Percentiles rank a stretch among this genome's conserved stretches.
Evolutionary conservation across 2,329 filamentous ascomycete genomes (phyloP).

Genomic region (Corynespora cassiicola): DNA sequence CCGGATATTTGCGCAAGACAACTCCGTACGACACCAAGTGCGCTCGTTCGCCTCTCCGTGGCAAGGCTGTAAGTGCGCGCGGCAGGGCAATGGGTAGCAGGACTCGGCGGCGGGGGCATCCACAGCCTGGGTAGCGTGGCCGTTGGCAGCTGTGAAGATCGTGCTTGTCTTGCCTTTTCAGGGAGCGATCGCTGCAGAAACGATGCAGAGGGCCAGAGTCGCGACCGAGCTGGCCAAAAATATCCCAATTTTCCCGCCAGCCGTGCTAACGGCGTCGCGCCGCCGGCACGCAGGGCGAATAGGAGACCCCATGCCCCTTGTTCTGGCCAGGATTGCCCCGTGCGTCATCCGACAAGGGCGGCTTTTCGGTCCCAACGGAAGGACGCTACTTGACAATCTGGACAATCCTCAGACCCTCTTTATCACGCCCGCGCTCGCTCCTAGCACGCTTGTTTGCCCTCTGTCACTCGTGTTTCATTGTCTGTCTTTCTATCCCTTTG

Average conservation of each 20-base stretch:
- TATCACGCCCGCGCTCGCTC: constrained; percentile 9
- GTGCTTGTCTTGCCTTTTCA: background rate
- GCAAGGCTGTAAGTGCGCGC: too few relatives aligned
- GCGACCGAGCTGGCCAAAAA: constrained; percentile 7
- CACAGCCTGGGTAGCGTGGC: constrained; percentile 1
- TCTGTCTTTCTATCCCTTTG: constrained; percentile 14
- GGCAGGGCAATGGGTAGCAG: too few relatives aligned
- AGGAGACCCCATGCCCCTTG: background rate
- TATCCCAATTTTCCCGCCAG: constrained; percentile 1
- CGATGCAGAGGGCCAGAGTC: too few relatives aligned
- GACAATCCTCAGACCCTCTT: constrained; percentile 7
- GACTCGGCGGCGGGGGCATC: too few relatives aligned
- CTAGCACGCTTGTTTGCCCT: constrained; percentile 4
- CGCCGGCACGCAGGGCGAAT: constrained; percentile 2
- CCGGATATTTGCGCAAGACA: too few relatives aligned
- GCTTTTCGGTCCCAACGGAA: constrained; percentile 1
- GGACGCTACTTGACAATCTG: background rate
- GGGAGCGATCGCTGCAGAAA: background rate
- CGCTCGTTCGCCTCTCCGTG: too few relatives aligned
- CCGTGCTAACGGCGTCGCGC: constrained; percentile 5
- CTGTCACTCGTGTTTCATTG: background rate
- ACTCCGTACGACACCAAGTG: too few relatives aligned
- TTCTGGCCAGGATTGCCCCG: constrained; percentile 5
- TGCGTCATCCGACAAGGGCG: constrained; percentile 7
- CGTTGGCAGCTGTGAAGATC: background rate